Percentiles rank a stretch among this genome's conserved stretches.
Evolutionary conservation across 495 filamentous ascomycete genomes (phyloP).

Genomic region (Neurospora sp.): DNA sequence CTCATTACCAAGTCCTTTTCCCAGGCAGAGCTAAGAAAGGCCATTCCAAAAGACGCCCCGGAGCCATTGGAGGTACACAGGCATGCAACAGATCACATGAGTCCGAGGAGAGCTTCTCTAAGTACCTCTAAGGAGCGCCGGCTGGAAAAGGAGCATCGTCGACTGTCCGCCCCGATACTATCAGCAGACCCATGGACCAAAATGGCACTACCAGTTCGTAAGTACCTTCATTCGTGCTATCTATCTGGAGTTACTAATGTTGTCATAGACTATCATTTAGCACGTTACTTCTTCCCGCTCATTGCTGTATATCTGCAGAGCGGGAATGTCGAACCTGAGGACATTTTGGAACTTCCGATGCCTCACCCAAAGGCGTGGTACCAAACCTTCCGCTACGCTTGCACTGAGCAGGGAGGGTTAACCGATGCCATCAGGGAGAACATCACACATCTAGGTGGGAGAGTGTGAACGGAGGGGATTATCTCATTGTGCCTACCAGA

Average conservation of each 20-base stretch:
- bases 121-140: neutral
- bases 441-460: constrained; percentile 43
- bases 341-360: constrained; percentile 45
- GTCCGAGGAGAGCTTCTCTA: neutral
- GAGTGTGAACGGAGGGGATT: constrained; percentile 19
- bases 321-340: constrained; percentile 37
- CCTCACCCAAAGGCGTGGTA: constrained; percentile 44
- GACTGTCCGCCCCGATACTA: neutral
- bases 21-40: neutral
- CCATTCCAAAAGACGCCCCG: neutral
- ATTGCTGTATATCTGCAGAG: constrained; percentile 42
- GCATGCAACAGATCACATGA: neutral
- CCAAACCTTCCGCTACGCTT: constrained; percentile 39
- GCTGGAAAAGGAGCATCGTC: neutral
- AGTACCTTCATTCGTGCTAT: constrained; percentile 12
- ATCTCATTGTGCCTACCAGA: neutral
- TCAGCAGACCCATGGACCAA: constrained; percentile 7
- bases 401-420: constrained; percentile 39
- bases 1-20: neutral
- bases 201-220: constrained; percentile 38
- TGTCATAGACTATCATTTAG: constrained; percentile 38
- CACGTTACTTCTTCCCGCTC: constrained; percentile 37
- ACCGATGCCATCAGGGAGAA: constrained; percentile 38
- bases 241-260: neutral
- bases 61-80: neutral